Evolutionary conservation across 441 rosid species (phyloP).

Genomic region (Bocquillonia castaneifolia): DNA sequence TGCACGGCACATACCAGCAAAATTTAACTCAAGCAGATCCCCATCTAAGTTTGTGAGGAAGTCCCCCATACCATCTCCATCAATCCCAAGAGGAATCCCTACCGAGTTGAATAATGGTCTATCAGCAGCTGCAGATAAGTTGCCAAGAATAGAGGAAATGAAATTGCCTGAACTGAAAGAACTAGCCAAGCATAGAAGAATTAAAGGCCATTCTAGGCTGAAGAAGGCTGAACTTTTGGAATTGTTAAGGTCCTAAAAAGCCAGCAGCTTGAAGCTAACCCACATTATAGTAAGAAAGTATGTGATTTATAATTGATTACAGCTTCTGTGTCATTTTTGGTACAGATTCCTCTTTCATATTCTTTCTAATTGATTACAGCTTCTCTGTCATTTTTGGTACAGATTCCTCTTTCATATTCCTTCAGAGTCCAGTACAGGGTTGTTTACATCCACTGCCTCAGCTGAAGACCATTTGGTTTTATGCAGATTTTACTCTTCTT

Average conservation of each 20-base stretch:
- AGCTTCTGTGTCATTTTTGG: too few species aligned
- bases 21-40: slow-evolving; percentile 32
- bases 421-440: too few species aligned
- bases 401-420: too few species aligned
- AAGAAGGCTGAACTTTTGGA: slow-evolving; percentile 51
- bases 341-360: too few species aligned
- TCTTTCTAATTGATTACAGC: too few species aligned
- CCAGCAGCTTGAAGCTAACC: background rate
- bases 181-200: slow-evolving; percentile 55
- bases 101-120: slow-evolving; percentile 16
- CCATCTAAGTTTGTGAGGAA: slow-evolving; percentile 41
- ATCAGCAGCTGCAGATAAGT: slow-evolving; percentile 1
- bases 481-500: too few species aligned
- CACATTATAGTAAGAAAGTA: background rate
- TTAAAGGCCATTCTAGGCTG: slow-evolving; percentile 59
- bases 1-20: background rate
- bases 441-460: too few species aligned
- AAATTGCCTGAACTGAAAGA: slow-evolving; percentile 59
- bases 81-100: slow-evolving; percentile 28
- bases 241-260: slow-evolving; percentile 29
- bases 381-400: too few species aligned
- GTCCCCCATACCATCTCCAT: slow-evolving; percentile 35
- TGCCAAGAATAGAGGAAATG: slow-evolving; percentile 41
- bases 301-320: background rate
- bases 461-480: too few species aligned